Conservation (phyloP, 139 green algal species). For the Picochlorum sp. region DNA sequence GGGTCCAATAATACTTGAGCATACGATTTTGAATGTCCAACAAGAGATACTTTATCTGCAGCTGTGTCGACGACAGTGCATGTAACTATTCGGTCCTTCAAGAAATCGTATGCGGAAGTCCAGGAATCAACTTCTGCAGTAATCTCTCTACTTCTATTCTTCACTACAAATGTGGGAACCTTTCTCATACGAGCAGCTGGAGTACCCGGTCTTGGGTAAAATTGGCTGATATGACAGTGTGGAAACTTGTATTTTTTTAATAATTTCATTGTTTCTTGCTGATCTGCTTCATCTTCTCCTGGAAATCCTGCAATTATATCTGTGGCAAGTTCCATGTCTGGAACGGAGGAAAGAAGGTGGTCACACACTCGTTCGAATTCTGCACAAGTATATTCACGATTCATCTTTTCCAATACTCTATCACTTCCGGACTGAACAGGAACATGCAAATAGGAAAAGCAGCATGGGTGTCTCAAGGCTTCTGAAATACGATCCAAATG, state of each 20-base stretch:
- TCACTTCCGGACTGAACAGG: constrained; percentile 79
- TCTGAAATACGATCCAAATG: constrained; percentile 56
- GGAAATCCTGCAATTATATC: constrained; percentile 81
- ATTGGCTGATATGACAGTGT: constrained; percentile 82
- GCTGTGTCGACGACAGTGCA: constrained; percentile 78
- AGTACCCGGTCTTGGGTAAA: constrained; percentile 81
- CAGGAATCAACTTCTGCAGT: constrained; percentile 61
- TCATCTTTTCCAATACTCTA: constrained; percentile 74
- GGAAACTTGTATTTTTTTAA: constrained; percentile 71
- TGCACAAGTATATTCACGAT: constrained; percentile 78
- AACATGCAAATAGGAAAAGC: constrained; percentile 86
- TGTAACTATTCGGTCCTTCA: constrained; percentile 51
- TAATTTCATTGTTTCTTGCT: constrained; percentile 62
- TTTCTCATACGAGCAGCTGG: constrained; percentile 80
- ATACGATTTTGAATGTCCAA: constrained; percentile 76
- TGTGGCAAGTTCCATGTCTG: constrained; percentile 75
- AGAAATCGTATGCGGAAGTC: constrained; percentile 23
- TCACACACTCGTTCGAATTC: constrained; percentile 68
- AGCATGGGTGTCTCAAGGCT: constrained; percentile 42
- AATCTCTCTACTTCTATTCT: constrained; percentile 47
- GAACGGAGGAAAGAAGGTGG: constrained; percentile 52
- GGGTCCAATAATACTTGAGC: constrained; percentile 48
- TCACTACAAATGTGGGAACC: constrained; percentile 29
- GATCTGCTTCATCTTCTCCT: constrained; percentile 70
- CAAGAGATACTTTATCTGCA: constrained; percentile 53